Evolutionary conservation across 2,329 filamentous ascomycete genomes (phyloP), one percentile per base, ranked within the genome.

Genomic region (Madurella mycetomatis): DNA sequence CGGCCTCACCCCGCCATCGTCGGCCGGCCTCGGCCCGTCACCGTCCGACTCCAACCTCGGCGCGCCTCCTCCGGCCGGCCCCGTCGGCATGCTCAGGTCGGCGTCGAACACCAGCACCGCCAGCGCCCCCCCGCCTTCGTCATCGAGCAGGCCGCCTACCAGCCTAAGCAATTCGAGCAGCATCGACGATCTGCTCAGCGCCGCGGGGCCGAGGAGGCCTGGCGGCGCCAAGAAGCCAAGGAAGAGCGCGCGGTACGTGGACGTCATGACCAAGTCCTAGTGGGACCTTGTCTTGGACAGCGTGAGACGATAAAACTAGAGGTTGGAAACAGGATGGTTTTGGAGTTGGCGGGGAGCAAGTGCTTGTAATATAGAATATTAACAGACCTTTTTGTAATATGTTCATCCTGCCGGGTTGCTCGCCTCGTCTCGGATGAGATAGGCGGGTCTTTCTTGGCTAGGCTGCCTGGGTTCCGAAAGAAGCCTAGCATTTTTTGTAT

Each of bases 121-220:
- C 62, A 69, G 65, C 70, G 76, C 70, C 61, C 71, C 73, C n/a
- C 85, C 85, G 11, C 83, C 84, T 2, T 65, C 76, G 88, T 12
- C 85, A 11, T 83, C 84, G 2, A 85, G 82, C 65, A 76, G 88
- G 58, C 91, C 91, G 4, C 72, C 83, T 5, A 95, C 90, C 2
- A 87, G 88, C 58, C 85, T 96, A 79, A 95, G 90, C 71, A 90
- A 90, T 66, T 90, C 90, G n/a, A 95, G 86, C 70, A 94, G 88
- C 64, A 95, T 99, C 66, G 94, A 99, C 65, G 94, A 99, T 69
- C 75, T 99, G 59, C 76, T 99, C 18, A 89, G 89, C 5, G 85
- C 87, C 4, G 83, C 87, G 3, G 82, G 79, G 31, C 81, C 87
- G 16, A 81, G 88, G 60, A 92, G 88, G 64, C 75, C 78, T 5